Evolutionary conservation across 345 rosid genomes (phyloP).

Genomic region (Microcos paniculata): DNA sequence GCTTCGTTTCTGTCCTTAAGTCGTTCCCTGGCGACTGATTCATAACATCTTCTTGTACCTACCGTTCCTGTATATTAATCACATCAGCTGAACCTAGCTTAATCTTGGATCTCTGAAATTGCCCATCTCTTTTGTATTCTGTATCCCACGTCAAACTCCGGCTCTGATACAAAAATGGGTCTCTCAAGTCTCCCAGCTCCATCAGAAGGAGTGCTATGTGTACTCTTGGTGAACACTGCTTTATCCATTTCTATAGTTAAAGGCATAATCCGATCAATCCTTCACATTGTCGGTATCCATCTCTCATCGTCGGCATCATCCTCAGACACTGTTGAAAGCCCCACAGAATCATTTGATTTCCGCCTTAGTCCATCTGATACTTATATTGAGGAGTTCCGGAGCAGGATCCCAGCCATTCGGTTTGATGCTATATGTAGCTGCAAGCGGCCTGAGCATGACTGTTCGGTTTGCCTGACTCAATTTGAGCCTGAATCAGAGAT

Average conservation of each 20-base stretch:
- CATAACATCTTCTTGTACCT: not conserved
- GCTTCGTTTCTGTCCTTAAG: not conserved
- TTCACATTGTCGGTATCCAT: conserved; percentile 59
- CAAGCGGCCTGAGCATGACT: conserved; percentile 53
- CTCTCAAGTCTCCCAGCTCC: conserved; percentile 85
- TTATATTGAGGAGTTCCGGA: conserved; percentile 67
- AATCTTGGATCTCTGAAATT: not conserved
- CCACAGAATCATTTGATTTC: conserved; percentile 42
- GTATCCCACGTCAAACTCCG: not conserved
- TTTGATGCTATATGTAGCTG: conserved; percentile 47
- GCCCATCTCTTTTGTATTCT: not conserved
- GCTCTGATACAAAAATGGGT: conserved; percentile 56
- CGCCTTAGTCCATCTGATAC: conserved; percentile 36
- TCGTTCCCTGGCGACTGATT: not conserved
- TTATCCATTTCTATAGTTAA: conserved; percentile 70
- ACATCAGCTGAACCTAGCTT: not conserved
- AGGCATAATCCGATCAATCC: conserved; percentile 64
- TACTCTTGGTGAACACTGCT: conserved; percentile 84
- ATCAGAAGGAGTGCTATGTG: conserved; percentile 82
- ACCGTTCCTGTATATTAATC: not conserved
- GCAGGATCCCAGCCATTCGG: conserved; percentile 48
- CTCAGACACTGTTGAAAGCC: conserved; percentile 28
- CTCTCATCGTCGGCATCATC: conserved; percentile 40
- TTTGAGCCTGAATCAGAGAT: conserved; percentile 67
- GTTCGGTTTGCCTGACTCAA: conserved; percentile 60